Evolutionary conservation across 768 basidiomycete genomes (phyloP).

Genomic region (Podaxis sp.): DNA sequence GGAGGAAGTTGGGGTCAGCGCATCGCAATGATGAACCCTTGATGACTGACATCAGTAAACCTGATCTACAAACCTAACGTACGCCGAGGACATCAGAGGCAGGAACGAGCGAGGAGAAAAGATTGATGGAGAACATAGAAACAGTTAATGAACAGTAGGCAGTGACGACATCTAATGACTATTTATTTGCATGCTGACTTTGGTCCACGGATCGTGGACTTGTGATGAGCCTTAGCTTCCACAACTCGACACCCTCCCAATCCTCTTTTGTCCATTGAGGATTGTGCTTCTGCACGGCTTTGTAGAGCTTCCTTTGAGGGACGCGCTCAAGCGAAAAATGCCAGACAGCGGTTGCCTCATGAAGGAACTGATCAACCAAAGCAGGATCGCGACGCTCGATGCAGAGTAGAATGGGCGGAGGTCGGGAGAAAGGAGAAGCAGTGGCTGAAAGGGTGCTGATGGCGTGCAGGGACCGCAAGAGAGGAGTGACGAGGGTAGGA

Average conservation of each 20-base stretch:
- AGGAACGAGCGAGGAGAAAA: slow-evolving; percentile 10
- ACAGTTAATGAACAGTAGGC: neutral
- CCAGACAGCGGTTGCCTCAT: slow-evolving; percentile 54
- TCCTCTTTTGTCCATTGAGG: slow-evolving; percentile 64
- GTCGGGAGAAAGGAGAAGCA: slow-evolving; percentile 26
- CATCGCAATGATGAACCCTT: slow-evolving; percentile 13
- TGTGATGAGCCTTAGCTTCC: slow-evolving; percentile 48
- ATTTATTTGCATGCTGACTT: slow-evolving; percentile 5
- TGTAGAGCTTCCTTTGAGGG: slow-evolving; percentile 55
- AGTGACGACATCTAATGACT: slow-evolving; percentile 16
- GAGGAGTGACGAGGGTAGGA: slow-evolving; percentile 58
- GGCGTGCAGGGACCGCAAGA: slow-evolving; percentile 65
- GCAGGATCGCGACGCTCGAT: slow-evolving; percentile 77
- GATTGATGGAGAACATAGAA: neutral
- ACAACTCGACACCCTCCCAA: slow-evolving; percentile 84
- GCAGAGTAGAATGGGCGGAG: slow-evolving; percentile 59
- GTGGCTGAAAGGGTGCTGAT: slow-evolving; percentile 42
- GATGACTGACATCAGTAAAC: slow-evolving; percentile 11
- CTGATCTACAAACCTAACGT: slow-evolving; percentile 7
- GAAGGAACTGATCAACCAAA: slow-evolving; percentile 59
- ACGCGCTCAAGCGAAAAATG: slow-evolving; percentile 60
- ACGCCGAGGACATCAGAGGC: slow-evolving; percentile 14
- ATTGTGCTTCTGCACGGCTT: slow-evolving; percentile 58
- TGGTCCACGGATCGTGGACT: slow-evolving; percentile 15
- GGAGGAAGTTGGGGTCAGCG: slow-evolving; percentile 2